These are phyloP conservation scores for Hypoxylon rubiginosum DNA, from an alignment of 2,329 filamentous ascomycete species.

Conservation along the genomic window DNA sequence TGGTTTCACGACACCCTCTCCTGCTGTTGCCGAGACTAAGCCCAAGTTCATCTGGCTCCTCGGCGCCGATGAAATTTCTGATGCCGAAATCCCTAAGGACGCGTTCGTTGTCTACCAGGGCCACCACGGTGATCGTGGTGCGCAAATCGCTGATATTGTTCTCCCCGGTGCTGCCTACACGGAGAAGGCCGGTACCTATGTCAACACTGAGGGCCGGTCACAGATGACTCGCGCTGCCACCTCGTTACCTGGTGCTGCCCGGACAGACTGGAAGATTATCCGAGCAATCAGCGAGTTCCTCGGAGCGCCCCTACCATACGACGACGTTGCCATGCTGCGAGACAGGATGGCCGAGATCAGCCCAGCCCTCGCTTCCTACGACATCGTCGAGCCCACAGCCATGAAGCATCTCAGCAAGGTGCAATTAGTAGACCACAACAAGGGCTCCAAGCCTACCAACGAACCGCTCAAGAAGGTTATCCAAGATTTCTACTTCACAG, in stretches of 20 bases:
- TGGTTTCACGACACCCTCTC: constrained; percentile 89
- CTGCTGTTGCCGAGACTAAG: constrained; percentile 83
- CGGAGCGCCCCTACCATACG: constrained; percentile 87
- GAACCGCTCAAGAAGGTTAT: constrained; percentile 85
- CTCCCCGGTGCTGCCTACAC: constrained; percentile 96
- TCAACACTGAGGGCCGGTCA: constrained; percentile 97
- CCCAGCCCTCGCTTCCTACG: constrained; percentile 89
- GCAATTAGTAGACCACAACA: constrained; percentile 96
- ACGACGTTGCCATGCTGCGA: constrained; percentile 88
- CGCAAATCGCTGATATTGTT: constrained; percentile 92
- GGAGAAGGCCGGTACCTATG: constrained; percentile 94
- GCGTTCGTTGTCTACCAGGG: constrained; percentile 98
- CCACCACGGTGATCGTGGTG: constrained; percentile 95
- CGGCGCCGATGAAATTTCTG: constrained; percentile 90
- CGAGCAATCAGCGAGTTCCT: constrained; percentile 94
- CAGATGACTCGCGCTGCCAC: constrained; percentile 94
- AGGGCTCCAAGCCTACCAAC: constrained; percentile 81
- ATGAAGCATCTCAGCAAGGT: constrained; percentile 86
- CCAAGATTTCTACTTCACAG: constrained; percentile 98
- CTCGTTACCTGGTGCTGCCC: constrained; percentile 86
- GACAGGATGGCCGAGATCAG: constrained; percentile 97
- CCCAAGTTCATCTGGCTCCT: constrained; percentile 98
- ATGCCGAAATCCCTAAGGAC: constrained; percentile 90
- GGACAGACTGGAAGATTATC: constrained; percentile 99
- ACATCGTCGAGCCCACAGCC: constrained; percentile 86